Percentiles rank a stretch among this genome's conserved stretches.
Conservation (phyloP, 1,284 basidiomycete species). For the Ceratobasidium sp. region DNA sequence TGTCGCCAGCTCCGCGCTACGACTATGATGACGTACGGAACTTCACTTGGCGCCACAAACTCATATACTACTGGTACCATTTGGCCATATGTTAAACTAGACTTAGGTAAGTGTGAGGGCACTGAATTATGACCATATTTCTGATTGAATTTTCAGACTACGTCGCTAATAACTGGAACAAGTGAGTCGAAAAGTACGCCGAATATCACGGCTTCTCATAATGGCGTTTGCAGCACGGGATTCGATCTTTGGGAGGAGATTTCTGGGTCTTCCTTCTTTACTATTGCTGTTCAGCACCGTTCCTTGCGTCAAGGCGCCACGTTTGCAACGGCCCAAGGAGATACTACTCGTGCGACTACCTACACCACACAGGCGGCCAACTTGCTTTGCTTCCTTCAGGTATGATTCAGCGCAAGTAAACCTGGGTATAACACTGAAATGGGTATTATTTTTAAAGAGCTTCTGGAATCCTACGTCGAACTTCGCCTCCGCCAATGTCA, state of each 20-base stretch:
- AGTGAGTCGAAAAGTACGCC: neutral
- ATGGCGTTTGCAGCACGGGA: slow-evolving; percentile 41
- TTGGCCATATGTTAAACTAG: slow-evolving; percentile 42
- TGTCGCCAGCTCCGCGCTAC: slow-evolving; percentile 40
- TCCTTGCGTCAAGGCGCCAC: slow-evolving; percentile 61
- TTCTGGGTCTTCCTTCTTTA: slow-evolving; percentile 65
- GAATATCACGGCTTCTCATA: neutral
- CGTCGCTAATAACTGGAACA: slow-evolving; percentile 41
- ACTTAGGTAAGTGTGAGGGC: slow-evolving; percentile 25
- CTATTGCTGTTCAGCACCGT: slow-evolving; percentile 63
- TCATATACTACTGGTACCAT: slow-evolving; percentile 36
- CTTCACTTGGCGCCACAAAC: slow-evolving; percentile 37
- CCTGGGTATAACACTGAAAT: neutral
- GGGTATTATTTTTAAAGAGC: neutral
- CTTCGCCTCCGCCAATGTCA: slow-evolving; percentile 54
- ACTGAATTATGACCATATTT: neutral
- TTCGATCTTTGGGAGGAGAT: slow-evolving; percentile 74
- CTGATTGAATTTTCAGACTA: too few relatives aligned
- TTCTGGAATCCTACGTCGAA: slow-evolving; percentile 17
- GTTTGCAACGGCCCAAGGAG: slow-evolving; percentile 56
- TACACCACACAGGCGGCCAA: slow-evolving; percentile 59
- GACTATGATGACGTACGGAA: slow-evolving; percentile 43
- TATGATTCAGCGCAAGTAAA: neutral
- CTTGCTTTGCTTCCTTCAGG: slow-evolving; percentile 64
- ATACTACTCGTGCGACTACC: slow-evolving; percentile 48